Conservation (phyloP, 1,139 yeast genomes). For the Suhomyces taliae region DNA sequence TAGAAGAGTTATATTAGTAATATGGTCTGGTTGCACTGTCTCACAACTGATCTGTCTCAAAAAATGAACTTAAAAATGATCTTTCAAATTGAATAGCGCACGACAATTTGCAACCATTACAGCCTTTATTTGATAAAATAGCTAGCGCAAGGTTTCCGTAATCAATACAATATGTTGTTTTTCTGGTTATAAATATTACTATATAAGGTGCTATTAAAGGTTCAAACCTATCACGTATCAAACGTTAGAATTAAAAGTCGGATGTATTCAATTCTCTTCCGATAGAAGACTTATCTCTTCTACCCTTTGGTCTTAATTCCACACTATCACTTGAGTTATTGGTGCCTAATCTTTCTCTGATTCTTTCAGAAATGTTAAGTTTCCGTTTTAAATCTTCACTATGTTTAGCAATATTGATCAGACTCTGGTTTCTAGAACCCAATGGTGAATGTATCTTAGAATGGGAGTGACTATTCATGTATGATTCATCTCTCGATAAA, state of each 20-base stretch:
- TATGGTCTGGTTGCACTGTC: too few relatives aligned
- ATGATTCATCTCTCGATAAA: conserved; percentile 31
- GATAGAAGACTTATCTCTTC: conserved; percentile 5
- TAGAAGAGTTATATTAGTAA: too few relatives aligned
- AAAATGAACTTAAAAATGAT: not conserved
- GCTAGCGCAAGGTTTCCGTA: too few relatives aligned
- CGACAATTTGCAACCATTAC: not conserved
- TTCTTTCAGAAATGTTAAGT: conserved; percentile 32
- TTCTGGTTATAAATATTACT: too few relatives aligned
- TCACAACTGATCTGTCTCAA: not conserved
- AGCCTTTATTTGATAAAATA: too few relatives aligned
- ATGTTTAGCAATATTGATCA: conserved; percentile 25
- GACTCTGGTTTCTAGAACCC: conserved; percentile 34
- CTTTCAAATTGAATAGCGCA: not conserved
- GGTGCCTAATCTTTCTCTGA: conserved; percentile 34
- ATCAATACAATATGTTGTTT: too few relatives aligned
- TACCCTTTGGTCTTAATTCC: not conserved
- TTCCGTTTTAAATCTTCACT: conserved; percentile 28
- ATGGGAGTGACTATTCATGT: conserved; percentile 25
- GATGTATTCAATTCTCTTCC: conserved; percentile 14
- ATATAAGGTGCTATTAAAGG: too few relatives aligned
- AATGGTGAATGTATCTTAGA: conserved; percentile 20
- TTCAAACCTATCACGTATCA: too few relatives aligned
- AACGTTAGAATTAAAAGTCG: not conserved
- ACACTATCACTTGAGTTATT: not conserved